Percentiles rank a stretch among this genome's conserved stretches.
These are phyloP conservation scores for Annulohypoxylon bovei DNA, from an alignment of 495 filamentous ascomycete genomes.

Conservation along the genomic window DNA sequence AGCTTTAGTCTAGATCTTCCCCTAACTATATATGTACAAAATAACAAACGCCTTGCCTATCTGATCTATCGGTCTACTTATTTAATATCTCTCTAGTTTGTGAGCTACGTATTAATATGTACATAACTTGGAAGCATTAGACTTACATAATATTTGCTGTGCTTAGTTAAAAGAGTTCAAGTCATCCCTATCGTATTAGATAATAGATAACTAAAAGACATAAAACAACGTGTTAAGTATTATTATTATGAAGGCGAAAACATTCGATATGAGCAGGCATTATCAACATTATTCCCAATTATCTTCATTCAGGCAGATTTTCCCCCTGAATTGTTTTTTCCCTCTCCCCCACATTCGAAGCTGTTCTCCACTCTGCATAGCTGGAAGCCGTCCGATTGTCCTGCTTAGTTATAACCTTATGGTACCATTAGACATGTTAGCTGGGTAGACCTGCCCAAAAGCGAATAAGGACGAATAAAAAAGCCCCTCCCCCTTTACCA, in stretches of 20 bases:
- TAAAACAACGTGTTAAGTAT: too few species aligned
- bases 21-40: background rate
- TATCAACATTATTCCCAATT: background rate
- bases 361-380: conserved; percentile 15
- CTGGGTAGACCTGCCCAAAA: conserved; percentile 29
- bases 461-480: conserved; percentile 11
- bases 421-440: conserved; percentile 19
- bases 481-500: conserved; percentile 25
- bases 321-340: conserved; percentile 16
- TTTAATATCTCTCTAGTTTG: background rate
- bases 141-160: background rate
- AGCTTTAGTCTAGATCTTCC: conserved; percentile 34
- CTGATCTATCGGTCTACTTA: conserved; percentile 12
- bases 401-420: conserved; percentile 22
- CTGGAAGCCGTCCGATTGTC: conserved; percentile 40
- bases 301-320: conserved; percentile 3
- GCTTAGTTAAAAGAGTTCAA: too few species aligned
- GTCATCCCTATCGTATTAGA: background rate
- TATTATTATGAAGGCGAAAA: background rate
- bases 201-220: too few species aligned
- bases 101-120: background rate
- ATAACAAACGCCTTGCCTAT: background rate
- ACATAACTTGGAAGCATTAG: too few species aligned
- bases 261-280: conserved; percentile 4
- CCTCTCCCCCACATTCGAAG: conserved; percentile 21